Evolutionary conservation across 148 eudicot genomes (phyloP), one percentile per base, ranked within the genome.

Genomic region (Rheum nobile): DNA sequence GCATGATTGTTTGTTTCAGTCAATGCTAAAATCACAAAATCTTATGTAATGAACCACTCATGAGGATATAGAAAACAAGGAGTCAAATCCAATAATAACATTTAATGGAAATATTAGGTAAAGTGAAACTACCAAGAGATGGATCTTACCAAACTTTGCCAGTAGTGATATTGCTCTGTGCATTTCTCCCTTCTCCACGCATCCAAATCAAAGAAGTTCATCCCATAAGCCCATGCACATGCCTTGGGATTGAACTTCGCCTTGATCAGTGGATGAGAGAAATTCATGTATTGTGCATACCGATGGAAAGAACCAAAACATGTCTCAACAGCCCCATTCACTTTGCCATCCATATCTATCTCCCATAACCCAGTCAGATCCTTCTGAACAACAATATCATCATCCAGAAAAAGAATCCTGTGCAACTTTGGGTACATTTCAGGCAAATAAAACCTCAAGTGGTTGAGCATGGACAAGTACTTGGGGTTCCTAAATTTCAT

Each of bases 171-270:
- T 78, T 93, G 89, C 75, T 93, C 97, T 1, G 98, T 93, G 87
- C 90, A 85, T 72, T 92, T 89, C 85, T 93, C 98, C 76, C 77
- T 93, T 78, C 98, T 93, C 98, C 98, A 93, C 37, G 98, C 96
- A 85, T 91, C 97, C 79, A 91, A 79, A 83, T 89, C 97, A 74
- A 93, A 91, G 81, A 93, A 93, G 78, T 93, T 93, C 98, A 93
- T 93, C 78, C 98, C 98, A 81, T 93, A 93, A 73, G 98, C 98
- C 98, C 98, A 93, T 8, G 92, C 98, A 79, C 98, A 93, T 6
- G 98, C 97, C 80, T 93, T 93, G 9, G 98, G 97, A 75, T 87
- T 89, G 74, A 91, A 93, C 82, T 85, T 93, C 67, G 86, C 87
- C 77, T 86, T 93, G 79, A 93, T 93, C 75, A 93, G 78, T 35